These are phyloP conservation scores for Euphorbia lathyris DNA, from an alignment of 345 rosid genomes.

Conservation along the genomic window DNA sequence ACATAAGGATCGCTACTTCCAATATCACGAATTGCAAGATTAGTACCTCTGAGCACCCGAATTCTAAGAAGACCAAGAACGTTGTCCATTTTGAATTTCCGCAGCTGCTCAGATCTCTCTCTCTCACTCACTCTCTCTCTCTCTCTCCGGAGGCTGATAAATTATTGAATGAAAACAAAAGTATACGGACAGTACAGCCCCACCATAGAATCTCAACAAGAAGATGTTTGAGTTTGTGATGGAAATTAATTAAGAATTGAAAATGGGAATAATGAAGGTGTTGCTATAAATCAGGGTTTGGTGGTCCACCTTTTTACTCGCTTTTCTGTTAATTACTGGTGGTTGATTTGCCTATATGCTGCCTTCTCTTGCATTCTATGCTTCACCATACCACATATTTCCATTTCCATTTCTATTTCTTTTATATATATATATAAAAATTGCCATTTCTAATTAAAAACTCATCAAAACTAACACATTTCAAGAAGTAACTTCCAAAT, in stretches of 20 bases:
- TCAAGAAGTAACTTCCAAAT: too few species aligned
- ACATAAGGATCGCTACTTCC: constrained; percentile 41
- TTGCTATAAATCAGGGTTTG: not conserved
- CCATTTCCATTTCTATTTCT: too few species aligned
- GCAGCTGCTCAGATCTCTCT: not conserved
- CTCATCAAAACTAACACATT: too few species aligned
- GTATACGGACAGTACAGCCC: not conserved
- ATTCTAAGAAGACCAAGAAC: constrained; percentile 36
- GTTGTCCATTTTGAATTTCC: constrained; percentile 20
- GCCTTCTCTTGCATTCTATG: too few species aligned
- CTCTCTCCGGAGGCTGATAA: not conserved
- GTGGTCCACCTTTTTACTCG: not conserved
- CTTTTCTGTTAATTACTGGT: too few species aligned
- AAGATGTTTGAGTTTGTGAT: not conserved
- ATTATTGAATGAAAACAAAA: not conserved
- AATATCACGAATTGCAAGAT: constrained; percentile 39
- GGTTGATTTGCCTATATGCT: too few species aligned
- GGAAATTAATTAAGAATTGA: not conserved
- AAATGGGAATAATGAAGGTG: not conserved
- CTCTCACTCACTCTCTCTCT: too few species aligned
- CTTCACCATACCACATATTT: too few species aligned
- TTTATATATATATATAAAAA: too few species aligned
- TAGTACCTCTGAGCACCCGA: constrained; percentile 26
- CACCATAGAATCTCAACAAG: not conserved
- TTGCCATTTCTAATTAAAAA: too few species aligned